Evolutionary conservation across 352 stramenopile species (phyloP), one percentile per base, ranked within the genome.

Genomic region (Pythium grandisporangium): DNA sequence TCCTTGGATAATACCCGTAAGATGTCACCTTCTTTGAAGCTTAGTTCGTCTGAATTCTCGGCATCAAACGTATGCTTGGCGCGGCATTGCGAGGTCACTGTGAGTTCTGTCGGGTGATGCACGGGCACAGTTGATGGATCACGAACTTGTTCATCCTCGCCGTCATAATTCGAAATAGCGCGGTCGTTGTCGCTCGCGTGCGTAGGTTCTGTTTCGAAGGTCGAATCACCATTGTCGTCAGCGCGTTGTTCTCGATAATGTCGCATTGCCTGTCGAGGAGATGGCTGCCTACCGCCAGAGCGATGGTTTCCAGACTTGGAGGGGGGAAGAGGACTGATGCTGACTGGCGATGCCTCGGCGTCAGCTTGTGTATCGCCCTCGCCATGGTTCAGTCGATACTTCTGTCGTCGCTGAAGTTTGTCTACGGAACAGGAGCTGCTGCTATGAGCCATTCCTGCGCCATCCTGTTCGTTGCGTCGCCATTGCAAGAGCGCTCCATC

Each of bases 401-500:
- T n/a, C n/a, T n/a, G n/a, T n/a, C n/a, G n/a, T n/a, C n/a, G n/a
- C n/a, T n/a, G n/a, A n/a, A n/a, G n/a, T n/a, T n/a, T n/a, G n/a
- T n/a, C n/a, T n/a, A n/a, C n/a, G n/a, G n/a, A n/a, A n/a, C n/a
- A 32, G 38, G 12, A 61, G 25, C 25, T 53, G 37, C 21, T 48
- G 46, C 29, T 53, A n/a, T n/a, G n/a, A n/a, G n/a, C n/a, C n/a
- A n/a, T n/a, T n/a, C n/a, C n/a, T n/a, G n/a, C n/a, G n/a, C n/a
- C n/a, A n/a, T n/a, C n/a, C n/a, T n/a, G n/a, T n/a, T n/a, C n/a
- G n/a, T n/a, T 51, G 46, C 44, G 54, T 42, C 48, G 63, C 70
- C 70, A 84, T 40, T 87, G 70, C 17, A 84, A 61, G 16, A 87
- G 42, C 10, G 74, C 67, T 14, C 56, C 58, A 38, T 87, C 74